These are phyloP conservation scores for Athelia sp. DNA, from an alignment of 1,284 basidiomycete species.

Conservation along the genomic window DNA sequence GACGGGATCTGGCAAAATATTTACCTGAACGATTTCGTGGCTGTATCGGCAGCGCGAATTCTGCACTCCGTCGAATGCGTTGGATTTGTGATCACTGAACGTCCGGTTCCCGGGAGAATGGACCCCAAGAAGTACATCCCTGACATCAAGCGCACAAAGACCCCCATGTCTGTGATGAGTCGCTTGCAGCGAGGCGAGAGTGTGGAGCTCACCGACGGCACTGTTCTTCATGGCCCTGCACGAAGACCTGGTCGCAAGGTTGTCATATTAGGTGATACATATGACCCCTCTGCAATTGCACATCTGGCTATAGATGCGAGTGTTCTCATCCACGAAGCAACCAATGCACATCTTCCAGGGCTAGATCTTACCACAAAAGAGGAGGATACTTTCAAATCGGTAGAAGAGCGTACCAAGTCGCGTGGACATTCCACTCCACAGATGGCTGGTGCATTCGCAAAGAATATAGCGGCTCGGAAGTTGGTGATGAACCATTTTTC, in stretches of 20 bases:
- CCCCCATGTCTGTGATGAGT: conserved; percentile 70
- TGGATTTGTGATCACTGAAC: conserved; percentile 79
- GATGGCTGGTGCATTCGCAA: conserved; percentile 85
- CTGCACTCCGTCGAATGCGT: conserved; percentile 79
- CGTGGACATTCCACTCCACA: conserved; percentile 92
- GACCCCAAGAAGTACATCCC: conserved; percentile 61
- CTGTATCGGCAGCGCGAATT: conserved; percentile 83
- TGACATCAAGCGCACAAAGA: conserved; percentile 63
- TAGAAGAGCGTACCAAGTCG: conserved; percentile 65
- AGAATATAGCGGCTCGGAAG: conserved; percentile 54
- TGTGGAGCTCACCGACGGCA: conserved; percentile 76
- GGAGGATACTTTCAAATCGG: conserved; percentile 53
- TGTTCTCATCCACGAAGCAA: conserved; percentile 82
- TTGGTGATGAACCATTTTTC: conserved; percentile 88
- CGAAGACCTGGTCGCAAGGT: conserved; percentile 68
- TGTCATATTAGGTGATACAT: conserved; percentile 79
- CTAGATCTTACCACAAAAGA: conserved; percentile 53
- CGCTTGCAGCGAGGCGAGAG: conserved; percentile 64
- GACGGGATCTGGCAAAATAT: conserved; percentile 74
- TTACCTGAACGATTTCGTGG: conserved; percentile 52
- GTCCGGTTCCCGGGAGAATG: conserved; percentile 73
- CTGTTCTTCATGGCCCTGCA: conserved; percentile 67
- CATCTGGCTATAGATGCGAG: conserved; percentile 58
- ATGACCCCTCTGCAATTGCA: conserved; percentile 63
- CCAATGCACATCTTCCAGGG: conserved; percentile 83